phyloP scores from a whole-genome alignment of 208 protist genomes.

The Trypanosoma melophagium region DNA sequence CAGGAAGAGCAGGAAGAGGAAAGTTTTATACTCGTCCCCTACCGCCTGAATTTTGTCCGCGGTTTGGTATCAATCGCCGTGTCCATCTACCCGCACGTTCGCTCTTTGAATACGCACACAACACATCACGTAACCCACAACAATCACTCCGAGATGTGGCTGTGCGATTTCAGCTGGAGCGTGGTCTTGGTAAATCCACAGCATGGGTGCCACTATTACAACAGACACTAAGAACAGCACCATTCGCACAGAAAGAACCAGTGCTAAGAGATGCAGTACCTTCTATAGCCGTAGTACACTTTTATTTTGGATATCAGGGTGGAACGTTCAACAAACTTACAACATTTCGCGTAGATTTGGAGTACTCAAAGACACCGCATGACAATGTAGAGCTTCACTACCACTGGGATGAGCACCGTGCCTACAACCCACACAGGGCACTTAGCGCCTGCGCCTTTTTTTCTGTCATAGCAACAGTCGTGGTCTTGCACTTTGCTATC shows the following conservation, averaged over 20 bases:
- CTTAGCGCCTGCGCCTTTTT: conserved; percentile 50
- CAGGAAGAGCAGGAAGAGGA: conserved; percentile 3
- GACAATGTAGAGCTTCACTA: conserved; percentile 43
- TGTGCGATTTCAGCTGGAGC: conserved; percentile 58
- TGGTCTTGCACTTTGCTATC: conserved; percentile 41
- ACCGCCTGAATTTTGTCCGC: conserved; percentile 43
- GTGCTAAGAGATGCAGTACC: background rate
- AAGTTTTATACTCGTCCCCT: conserved; percentile 41
- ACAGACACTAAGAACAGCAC: background rate
- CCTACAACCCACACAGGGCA: conserved; percentile 64
- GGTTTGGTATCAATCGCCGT: conserved; percentile 57
- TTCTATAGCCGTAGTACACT: conserved; percentile 2
- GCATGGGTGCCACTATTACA: conserved; percentile 67
- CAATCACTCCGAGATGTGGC: conserved; percentile 48
- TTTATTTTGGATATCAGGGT: conserved; percentile 66
- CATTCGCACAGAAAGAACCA: background rate
- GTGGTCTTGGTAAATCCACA: conserved; percentile 59
- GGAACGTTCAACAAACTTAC: conserved; percentile 61
- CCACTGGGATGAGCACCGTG: conserved; percentile 60
- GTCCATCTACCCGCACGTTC: conserved; percentile 28
- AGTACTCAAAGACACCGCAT: conserved; percentile 35
- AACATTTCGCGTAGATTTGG: conserved; percentile 34
- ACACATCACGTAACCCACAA: conserved; percentile 7
- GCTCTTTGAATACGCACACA: conserved; percentile 27
- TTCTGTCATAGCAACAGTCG: conserved; percentile 37